phyloP scores from a whole-genome alignment of 1,284 basidiomycete genomes.

The Tilletia indica region DNA sequence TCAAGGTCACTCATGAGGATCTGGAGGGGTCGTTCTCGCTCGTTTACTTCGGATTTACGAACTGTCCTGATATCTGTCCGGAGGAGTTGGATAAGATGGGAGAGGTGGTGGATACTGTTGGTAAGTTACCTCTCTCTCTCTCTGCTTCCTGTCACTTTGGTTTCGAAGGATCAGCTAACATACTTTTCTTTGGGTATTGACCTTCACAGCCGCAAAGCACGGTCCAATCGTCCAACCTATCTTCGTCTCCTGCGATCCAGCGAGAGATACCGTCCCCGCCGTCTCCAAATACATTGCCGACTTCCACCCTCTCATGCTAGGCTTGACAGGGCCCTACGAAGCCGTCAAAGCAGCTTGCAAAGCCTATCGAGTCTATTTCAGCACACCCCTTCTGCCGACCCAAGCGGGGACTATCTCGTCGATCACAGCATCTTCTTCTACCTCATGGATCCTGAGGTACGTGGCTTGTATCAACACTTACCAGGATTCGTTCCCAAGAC shows the following conservation, averaged over 20 bases:
- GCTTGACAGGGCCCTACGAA: slow-evolving; percentile 83
- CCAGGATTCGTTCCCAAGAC: not conserved
- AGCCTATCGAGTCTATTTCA: slow-evolving; percentile 92
- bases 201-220: slow-evolving; percentile 21
- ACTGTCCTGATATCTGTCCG: slow-evolving; percentile 92
- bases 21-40: slow-evolving; percentile 75
- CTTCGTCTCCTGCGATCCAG: slow-evolving; percentile 95
- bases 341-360: slow-evolving; percentile 85
- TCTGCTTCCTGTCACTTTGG: too few species aligned
- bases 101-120: slow-evolving; percentile 71
- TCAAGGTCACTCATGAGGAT: slow-evolving; percentile 74
- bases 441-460: slow-evolving; percentile 79
- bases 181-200: too few species aligned
- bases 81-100: slow-evolving; percentile 97
- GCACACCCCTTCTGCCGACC: slow-evolving; percentile 79
- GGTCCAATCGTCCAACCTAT: slow-evolving; percentile 63
- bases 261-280: slow-evolving; percentile 72
- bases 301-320: slow-evolving; percentile 86
- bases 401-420: slow-evolving; percentile 86
- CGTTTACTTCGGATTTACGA: slow-evolving; percentile 73
- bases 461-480: not conserved
- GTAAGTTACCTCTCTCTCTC: slow-evolving; percentile 59
- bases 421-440: slow-evolving; percentile 82
- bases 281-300: slow-evolving; percentile 61
- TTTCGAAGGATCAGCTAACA: too few species aligned